A percentile compares a stretch with the other conserved stretches of the same genome.
phyloP scores from a whole-genome alignment of 2,329 filamentous ascomycete genomes.

The Sclerotinia minor region DNA sequence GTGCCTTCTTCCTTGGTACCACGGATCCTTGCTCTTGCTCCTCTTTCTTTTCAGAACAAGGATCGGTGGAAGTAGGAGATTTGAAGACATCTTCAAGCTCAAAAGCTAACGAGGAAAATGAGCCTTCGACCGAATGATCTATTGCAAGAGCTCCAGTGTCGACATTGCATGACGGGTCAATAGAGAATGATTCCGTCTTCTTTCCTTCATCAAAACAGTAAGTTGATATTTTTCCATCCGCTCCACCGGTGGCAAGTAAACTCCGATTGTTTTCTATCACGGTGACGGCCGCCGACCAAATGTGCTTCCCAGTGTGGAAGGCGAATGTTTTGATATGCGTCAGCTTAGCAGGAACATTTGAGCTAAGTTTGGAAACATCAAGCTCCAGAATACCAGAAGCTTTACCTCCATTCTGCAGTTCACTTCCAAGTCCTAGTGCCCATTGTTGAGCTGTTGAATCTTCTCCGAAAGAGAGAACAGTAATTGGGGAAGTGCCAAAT shows the following conservation, averaged over 20 bases:
- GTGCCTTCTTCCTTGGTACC: conserved; percentile 41
- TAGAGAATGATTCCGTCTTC: neutral
- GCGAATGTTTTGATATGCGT: conserved; percentile 56
- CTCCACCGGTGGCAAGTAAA: conserved; percentile 70
- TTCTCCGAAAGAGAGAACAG: conserved; percentile 78
- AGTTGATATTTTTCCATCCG: conserved; percentile 68
- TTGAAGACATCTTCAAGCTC: conserved; percentile 27
- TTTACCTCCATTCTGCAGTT: neutral
- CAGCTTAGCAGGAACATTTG: conserved; percentile 42
- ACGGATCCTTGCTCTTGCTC: neutral
- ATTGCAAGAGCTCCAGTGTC: no score
- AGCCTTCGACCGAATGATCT: neutral
- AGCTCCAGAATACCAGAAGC: neutral
- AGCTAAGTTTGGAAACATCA: neutral
- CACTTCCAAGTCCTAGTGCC: conserved; percentile 42
- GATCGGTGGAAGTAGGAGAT: neutral
- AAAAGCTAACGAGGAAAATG: conserved; percentile 8
- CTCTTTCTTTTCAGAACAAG: neutral
- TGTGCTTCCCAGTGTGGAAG: conserved; percentile 82
- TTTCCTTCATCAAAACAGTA: conserved; percentile 24
- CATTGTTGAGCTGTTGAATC: conserved; percentile 77
- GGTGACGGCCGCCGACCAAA: conserved; percentile 72
- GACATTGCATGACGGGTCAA: neutral
- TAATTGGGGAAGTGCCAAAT: conserved; percentile 41
- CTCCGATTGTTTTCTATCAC: neutral